Base-by-base conservation (phyloP, 2,329 filamentous ascomycete genomes). In the Cadophora luteo-olivacea region DNA sequence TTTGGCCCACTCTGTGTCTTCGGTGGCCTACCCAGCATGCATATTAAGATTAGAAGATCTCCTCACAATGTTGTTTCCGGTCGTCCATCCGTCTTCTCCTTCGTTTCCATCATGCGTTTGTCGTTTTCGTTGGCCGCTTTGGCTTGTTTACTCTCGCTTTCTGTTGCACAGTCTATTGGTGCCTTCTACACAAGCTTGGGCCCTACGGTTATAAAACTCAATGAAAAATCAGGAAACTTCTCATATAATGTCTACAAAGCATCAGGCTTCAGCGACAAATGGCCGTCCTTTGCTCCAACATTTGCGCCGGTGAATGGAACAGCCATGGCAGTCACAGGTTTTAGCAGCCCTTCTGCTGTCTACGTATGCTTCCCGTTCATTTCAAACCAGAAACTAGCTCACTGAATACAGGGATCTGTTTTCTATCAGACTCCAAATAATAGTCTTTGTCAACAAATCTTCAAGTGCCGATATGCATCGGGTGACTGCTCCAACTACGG, bases 121-220 rank as follows among this genome's bases (percentile, higher is more conserved):
- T 32, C 41, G 14, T 45, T 64, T 45, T 32, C 54, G n/a, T 54
- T 64, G 29, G 48, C 49, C 25, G 16, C 12, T 19, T 45, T 19
- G 41, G 41, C 41, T 45, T 45, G 14, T 45, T 45, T 45, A 45
- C 41, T 45, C 16, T 45, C 41, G 12, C 41, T 45, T 45, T 45
- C 41, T 45, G 7, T 55, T 55, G 51, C 63, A 14, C 63, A 65
- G 48, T 48, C 52, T 33, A 58, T 65, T 51, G 63, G 33, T 60
- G 63, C 63, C 24, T 65, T 65, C 16, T 65, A 65, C 25, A 32
- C 51, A 14, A 36, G 16, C 3, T 5, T 3, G 32, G 63, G 63
- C 19, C 63, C 63, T 58, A 58, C 52, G 0, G 24, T 65, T 16
- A 33, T 65, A n/a, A 25, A 51, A 2, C 32, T 65, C 36, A 22